A percentile compares a stretch with the other conserved stretches of the same genome.
Evolutionary conservation across 805 yeast genomes (phyloP).

Genomic region (Naumovozyma castellii): DNA sequence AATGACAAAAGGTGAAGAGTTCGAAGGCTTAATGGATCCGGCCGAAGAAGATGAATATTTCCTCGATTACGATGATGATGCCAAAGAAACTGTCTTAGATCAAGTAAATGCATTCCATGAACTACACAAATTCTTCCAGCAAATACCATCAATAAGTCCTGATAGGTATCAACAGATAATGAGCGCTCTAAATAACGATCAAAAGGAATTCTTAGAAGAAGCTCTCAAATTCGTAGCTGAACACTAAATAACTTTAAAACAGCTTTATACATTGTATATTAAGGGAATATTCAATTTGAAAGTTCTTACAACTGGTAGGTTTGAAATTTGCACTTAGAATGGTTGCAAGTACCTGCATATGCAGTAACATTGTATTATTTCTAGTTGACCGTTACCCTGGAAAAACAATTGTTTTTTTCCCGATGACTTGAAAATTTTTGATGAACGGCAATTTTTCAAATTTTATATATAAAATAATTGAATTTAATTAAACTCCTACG

Average conservation of each 20-base stretch:
- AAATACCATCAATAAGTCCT: slow-evolving; percentile 39
- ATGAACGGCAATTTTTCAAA: too few species aligned
- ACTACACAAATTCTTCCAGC: slow-evolving; percentile 46
- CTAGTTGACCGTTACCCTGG: too few species aligned
- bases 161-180: slow-evolving; percentile 35
- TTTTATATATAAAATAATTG: too few species aligned
- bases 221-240: slow-evolving; percentile 28
- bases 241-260: slow-evolving; percentile 1
- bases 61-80: slow-evolving; percentile 60
- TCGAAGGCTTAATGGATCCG: slow-evolving; percentile 18
- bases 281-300: background rate
- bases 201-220: slow-evolving; percentile 22
- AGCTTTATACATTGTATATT: background rate
- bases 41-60: slow-evolving; percentile 43
- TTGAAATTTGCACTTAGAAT: too few species aligned
- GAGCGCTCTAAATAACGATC: slow-evolving; percentile 24
- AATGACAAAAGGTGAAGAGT: slow-evolving; percentile 43
- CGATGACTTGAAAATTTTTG: too few species aligned
- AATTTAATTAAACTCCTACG: too few species aligned
- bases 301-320: too few species aligned
- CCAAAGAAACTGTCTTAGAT: slow-evolving; percentile 74
- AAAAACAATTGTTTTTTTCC: too few species aligned
- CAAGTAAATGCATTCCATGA: slow-evolving; percentile 57
- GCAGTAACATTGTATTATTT: too few species aligned
- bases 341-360: too few species aligned